A percentile compares a stretch with the other conserved stretches of the same genome.
phyloP scores from a whole-genome alignment of 2,329 filamentous ascomycete species.

The Pseudogymnoascus sp. region DNA sequence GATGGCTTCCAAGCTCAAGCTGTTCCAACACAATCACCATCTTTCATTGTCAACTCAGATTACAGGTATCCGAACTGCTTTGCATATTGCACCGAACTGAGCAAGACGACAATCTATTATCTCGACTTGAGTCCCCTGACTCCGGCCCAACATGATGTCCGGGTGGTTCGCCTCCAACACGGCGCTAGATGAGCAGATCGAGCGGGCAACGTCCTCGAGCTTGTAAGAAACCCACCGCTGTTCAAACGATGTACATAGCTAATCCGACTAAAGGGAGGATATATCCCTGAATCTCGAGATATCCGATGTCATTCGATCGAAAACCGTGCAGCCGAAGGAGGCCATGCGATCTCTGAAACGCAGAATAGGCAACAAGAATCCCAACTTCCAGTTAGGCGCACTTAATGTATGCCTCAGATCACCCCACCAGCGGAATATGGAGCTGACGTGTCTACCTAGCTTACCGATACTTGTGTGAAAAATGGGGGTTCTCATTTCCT shows the following conservation, averaged over 20 bases:
- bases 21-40: constrained; percentile 1
- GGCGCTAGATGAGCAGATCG: constrained; percentile 93
- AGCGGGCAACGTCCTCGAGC: constrained; percentile 88
- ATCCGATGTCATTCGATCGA: constrained; percentile 93
- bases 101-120: neutral
- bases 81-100: neutral
- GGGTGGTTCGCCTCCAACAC: constrained; percentile 94
- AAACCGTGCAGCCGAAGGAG: constrained; percentile 94
- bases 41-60: constrained; percentile 3
- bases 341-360: constrained; percentile 95
- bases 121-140: constrained; percentile 1
- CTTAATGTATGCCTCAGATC: constrained; percentile 57
- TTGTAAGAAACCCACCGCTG: constrained; percentile 51
- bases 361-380: constrained; percentile 94
- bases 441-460: constrained; percentile 38
- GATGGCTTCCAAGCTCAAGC: neutral
- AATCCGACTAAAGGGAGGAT: constrained; percentile 61
- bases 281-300: constrained; percentile 97
- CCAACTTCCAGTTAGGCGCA: constrained; percentile 92
- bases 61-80: neutral
- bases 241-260: constrained; percentile 14
- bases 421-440: neutral
- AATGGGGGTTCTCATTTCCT: constrained; percentile 96
- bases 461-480: constrained; percentile 97
- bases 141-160: constrained; percentile 60